Base-by-base conservation (phyloP, 2,329 filamentous ascomycete species). In the Ceratocystis ficicola region DNA sequence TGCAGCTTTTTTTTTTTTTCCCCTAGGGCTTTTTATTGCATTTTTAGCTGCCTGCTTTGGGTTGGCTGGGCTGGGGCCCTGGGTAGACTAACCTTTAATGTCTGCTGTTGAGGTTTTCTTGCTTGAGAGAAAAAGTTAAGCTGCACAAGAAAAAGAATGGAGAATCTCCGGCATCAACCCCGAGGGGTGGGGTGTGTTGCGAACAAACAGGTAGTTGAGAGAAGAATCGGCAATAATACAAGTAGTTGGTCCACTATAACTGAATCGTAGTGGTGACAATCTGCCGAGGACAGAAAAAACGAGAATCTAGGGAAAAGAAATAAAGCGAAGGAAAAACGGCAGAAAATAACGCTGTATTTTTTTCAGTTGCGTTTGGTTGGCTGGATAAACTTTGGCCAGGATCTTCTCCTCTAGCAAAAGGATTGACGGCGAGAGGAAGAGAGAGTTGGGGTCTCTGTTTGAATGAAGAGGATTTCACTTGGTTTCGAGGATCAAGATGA, bases 121-220 rank as follows among this genome's bases (percentile, higher is more conserved):
- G 5, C 25, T 17, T 30, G 15, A 59, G 28, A 59, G 52, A 59
- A 59, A 59, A 59, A 59, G 52, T 32, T 59, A 25, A 59, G 52
- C 28, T 59, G 52, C 25, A 59, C 52, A 59, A 59, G 25, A 59
- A 59, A 57, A 59, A 59, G 15, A 59, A 59, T 59, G 52, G 52
- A 59, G 52, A 59, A 59, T 59, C 28, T 20, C 52, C 25, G 52
- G 52, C 52, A 59, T 30, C 52, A 59, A 59, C 52, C 25, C 52
- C 52, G 52, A 59, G 52, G 52, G 52, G 25, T 30, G 25, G 52
- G 52, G 52, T 59, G 28, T 59, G 52, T 32, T 59, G 52, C 28
- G 28, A 59, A 36, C 15, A 32, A 62, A 46, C 6, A 22, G 60
- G 60, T 44, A 44, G 60, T 62, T 36, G 32, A 62, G 59, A 62